These are phyloP conservation scores for Hanseniaspora vineae DNA, from an alignment of 805 yeast species.

Conservation along the genomic window DNA sequence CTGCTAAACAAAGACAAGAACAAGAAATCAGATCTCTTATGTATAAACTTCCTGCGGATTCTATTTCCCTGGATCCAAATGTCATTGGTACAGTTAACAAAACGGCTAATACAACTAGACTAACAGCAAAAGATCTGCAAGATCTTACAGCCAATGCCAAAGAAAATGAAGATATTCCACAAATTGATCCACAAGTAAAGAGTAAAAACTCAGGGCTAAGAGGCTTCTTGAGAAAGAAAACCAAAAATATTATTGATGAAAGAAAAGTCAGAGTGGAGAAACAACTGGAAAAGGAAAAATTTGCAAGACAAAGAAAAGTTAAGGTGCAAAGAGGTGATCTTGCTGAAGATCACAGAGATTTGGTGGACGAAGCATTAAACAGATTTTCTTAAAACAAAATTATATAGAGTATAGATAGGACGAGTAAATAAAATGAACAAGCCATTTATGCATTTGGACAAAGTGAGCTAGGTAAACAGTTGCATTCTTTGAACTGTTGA, in stretches of 20 bases:
- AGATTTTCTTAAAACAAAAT: slow-evolving; percentile 20
- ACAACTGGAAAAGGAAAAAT: slow-evolving; percentile 63
- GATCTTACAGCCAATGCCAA: slow-evolving; percentile 25
- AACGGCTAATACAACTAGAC: slow-evolving; percentile 48
- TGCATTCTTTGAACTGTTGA: no score
- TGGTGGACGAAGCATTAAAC: slow-evolving; percentile 28
- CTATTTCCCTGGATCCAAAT: slow-evolving; percentile 82
- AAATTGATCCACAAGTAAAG: slow-evolving; percentile 53
- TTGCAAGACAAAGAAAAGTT: slow-evolving; percentile 41
- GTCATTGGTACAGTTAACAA: slow-evolving; percentile 75
- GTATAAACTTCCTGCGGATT: slow-evolving; percentile 83
- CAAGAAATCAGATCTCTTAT: slow-evolving; percentile 74
- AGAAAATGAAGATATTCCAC: slow-evolving; percentile 28
- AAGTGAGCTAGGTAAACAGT: no score
- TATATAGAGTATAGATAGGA: background rate
- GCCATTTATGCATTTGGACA: no score
- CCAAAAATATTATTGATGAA: slow-evolving; percentile 74
- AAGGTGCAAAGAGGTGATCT: slow-evolving; percentile 36
- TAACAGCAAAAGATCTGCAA: slow-evolving; percentile 45
- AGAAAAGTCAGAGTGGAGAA: slow-evolving; percentile 66
- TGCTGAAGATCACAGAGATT: slow-evolving; percentile 36
- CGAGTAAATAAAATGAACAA: no score
- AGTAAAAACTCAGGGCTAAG: slow-evolving; percentile 79
- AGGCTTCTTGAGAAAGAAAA: slow-evolving; percentile 68
- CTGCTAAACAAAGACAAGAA: slow-evolving; percentile 87